Conservation (phyloP, 495 filamentous ascomycete species). For the Opeltia flavorubescens region DNA sequence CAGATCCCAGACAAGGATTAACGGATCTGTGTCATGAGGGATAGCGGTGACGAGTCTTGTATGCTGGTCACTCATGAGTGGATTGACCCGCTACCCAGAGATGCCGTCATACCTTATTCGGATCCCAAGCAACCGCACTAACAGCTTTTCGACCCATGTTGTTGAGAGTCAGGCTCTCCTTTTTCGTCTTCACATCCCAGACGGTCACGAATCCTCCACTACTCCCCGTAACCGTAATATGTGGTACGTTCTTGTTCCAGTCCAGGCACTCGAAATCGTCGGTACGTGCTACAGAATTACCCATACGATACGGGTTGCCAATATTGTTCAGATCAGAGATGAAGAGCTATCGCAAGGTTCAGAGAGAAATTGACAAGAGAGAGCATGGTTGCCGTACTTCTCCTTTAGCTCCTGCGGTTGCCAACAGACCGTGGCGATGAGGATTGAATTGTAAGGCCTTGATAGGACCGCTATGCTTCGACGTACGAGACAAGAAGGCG, state of each 20-base stretch:
- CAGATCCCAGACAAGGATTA: slow-evolving; percentile 88
- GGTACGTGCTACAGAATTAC: slow-evolving; percentile 70
- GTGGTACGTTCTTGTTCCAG: slow-evolving; percentile 96
- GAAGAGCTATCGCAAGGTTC: slow-evolving; percentile 41
- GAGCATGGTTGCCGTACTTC: slow-evolving; percentile 34
- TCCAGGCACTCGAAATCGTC: slow-evolving; percentile 92
- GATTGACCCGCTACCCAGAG: neutral
- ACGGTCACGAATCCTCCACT: slow-evolving; percentile 93
- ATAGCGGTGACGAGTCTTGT: slow-evolving; percentile 89
- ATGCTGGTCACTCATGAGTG: slow-evolving; percentile 27
- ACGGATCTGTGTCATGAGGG: slow-evolving; percentile 76
- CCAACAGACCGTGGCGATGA: slow-evolving; percentile 78
- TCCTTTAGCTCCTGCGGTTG: slow-evolving; percentile 84
- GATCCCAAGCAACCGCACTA: slow-evolving; percentile 94
- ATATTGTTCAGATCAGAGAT: slow-evolving; percentile 88
- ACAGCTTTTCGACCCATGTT: slow-evolving; percentile 85
- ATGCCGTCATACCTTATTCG: slow-evolving; percentile 42
- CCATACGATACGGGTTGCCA: slow-evolving; percentile 73
- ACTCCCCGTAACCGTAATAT: slow-evolving; percentile 91
- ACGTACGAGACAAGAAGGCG: slow-evolving; percentile 71
- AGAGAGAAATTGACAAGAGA: neutral
- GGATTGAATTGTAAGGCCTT: slow-evolving; percentile 97
- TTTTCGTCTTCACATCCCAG: slow-evolving; percentile 96
- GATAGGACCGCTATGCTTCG: slow-evolving; percentile 84
- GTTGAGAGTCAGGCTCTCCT: slow-evolving; percentile 88